phyloP scores from a whole-genome alignment of 192 early-diverging fungal genomes.

The Rhizophagus prolifer region DNA sequence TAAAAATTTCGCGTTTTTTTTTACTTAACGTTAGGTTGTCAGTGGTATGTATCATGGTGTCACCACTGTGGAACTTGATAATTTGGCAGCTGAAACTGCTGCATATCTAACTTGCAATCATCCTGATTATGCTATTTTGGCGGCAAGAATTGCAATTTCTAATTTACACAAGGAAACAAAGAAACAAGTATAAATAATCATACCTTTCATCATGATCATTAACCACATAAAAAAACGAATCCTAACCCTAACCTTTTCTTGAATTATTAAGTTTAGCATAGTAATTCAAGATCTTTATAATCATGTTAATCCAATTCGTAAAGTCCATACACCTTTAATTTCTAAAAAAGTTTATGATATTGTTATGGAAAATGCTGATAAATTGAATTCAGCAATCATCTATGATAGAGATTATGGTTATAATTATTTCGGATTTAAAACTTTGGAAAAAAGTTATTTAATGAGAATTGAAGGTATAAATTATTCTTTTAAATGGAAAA shows the following conservation, averaged over 20 bases:
- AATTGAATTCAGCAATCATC: conserved; percentile 92
- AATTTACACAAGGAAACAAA: conserved; percentile 92
- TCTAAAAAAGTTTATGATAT: conserved; percentile 69
- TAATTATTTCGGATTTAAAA: conserved; percentile 99
- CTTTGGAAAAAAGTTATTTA: conserved; percentile 95
- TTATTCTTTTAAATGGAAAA: too few species aligned
- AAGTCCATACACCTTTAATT: conserved; percentile 87
- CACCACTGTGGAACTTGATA: conserved; percentile 83
- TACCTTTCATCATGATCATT: too few species aligned
- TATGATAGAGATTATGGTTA: conserved; percentile 98
- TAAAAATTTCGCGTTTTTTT: neutral
- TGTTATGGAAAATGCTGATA: conserved; percentile 73
- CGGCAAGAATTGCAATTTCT: conserved; percentile 95
- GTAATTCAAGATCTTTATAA: conserved; percentile 83
- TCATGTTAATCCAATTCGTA: conserved; percentile 89
- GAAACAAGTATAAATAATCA: conserved; percentile 35
- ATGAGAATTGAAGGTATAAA: conserved; percentile 72
- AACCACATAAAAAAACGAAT: too few species aligned
- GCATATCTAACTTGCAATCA: conserved; percentile 92
- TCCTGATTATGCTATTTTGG: conserved; percentile 97
- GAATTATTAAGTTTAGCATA: conserved; percentile 62
- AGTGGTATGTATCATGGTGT: conserved; percentile 86
- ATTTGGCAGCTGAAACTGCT: conserved; percentile 89
- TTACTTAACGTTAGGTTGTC: conserved; percentile 60
- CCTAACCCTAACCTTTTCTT: too few species aligned